phyloP scores from a whole-genome alignment of 225 moss, liverwort and hornwort species.

The Neckera pumila region DNA sequence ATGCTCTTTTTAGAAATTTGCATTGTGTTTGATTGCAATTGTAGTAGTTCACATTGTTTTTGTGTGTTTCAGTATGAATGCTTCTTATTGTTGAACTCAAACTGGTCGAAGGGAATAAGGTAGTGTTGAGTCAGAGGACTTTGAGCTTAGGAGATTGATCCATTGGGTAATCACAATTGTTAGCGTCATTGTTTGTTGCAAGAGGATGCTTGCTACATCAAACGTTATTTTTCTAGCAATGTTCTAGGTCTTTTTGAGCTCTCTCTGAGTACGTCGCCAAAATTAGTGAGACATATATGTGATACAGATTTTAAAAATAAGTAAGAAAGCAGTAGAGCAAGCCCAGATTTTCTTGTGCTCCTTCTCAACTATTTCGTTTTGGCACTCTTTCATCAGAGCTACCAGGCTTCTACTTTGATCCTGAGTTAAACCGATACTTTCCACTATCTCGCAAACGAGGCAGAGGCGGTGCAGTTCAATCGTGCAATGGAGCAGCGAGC shows the following conservation, averaged over 20 bases:
- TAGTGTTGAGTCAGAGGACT: not conserved
- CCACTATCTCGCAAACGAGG: conserved; percentile 37
- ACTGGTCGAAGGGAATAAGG: not conserved
- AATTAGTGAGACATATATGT: not conserved
- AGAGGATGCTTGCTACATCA: not conserved
- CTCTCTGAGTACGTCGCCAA: not conserved
- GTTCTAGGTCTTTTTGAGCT: not conserved
- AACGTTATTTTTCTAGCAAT: not conserved
- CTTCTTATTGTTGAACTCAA: not conserved
- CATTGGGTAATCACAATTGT: not conserved
- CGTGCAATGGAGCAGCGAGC: conserved; percentile 12
- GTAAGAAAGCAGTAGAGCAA: not conserved
- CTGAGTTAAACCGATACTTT: conserved; percentile 36
- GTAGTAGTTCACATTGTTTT: not conserved
- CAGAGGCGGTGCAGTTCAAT: conserved; percentile 17
- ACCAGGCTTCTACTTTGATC: conserved; percentile 42
- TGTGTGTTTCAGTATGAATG: not conserved
- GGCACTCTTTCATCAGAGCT: conserved; percentile 24
- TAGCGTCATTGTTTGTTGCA: not conserved
- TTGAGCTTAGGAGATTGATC: not conserved
- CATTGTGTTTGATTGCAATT: not conserved
- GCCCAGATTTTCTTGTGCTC: not conserved
- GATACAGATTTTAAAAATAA: not conserved
- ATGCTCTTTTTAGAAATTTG: not conserved
- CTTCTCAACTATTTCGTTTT: not conserved